Conservation (phyloP, 257 asterid species). For the Verbena officinalis region DNA sequence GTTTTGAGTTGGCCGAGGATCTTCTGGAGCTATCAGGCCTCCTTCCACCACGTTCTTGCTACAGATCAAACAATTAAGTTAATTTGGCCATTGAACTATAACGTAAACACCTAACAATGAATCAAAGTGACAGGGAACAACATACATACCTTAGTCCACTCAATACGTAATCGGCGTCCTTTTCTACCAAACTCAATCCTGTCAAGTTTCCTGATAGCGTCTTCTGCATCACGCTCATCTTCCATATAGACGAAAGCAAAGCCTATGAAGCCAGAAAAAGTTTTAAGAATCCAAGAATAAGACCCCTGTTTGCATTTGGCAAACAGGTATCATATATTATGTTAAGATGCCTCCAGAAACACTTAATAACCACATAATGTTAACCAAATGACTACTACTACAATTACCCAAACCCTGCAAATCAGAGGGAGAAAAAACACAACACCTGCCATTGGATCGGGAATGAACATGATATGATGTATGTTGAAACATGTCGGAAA, state of each 20-base stretch:
- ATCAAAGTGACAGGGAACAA: neutral
- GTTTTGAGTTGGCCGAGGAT: constrained; percentile 63
- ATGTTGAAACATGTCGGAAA: constrained; percentile 87
- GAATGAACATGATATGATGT: constrained; percentile 81
- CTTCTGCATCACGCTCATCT: constrained; percentile 96
- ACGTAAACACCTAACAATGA: neutral
- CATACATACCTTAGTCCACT: constrained; percentile 82
- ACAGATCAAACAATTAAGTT: constrained; percentile 36
- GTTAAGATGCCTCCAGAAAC: constrained; percentile 43
- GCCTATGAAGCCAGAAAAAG: constrained; percentile 51
- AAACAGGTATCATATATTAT: constrained; percentile 26
- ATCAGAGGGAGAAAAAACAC: constrained; percentile 62
- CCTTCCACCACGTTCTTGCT: constrained; percentile 90
- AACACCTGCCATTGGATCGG: constrained; percentile 95
- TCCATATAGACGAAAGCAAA: constrained; percentile 94
- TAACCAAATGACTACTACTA: constrained; percentile 43
- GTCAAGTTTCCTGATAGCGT: constrained; percentile 89
- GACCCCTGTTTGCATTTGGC: constrained; percentile 23
- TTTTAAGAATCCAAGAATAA: constrained; percentile 36
- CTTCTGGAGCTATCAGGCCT: constrained; percentile 70
- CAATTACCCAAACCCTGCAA: constrained; percentile 56
- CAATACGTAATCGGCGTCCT: constrained; percentile 84
- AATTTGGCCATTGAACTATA: constrained; percentile 2
- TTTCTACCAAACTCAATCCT: constrained; percentile 84
- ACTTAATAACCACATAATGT: constrained; percentile 40